Percentiles rank a stretch among this genome's conserved stretches.
These are phyloP conservation scores for Monosporascus sp. DNA, from an alignment of 2,329 filamentous ascomycete genomes.

Conservation along the genomic window DNA sequence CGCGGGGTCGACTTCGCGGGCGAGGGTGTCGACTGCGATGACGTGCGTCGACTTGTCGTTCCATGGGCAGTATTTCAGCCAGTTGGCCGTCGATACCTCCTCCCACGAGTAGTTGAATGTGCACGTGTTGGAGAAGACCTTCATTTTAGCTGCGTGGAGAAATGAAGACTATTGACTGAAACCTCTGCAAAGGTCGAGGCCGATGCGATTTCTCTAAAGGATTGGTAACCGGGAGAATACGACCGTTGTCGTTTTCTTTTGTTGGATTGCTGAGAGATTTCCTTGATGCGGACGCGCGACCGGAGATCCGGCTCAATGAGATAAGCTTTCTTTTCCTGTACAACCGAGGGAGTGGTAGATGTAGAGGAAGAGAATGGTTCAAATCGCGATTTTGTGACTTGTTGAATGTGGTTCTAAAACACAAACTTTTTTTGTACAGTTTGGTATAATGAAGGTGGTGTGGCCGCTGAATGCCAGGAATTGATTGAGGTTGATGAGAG, in stretches of 20 bases:
- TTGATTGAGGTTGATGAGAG: not conserved
- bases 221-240: too few relatives aligned
- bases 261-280: too few relatives aligned
- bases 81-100: slow-evolving; percentile 95
- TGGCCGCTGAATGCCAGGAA: not conserved
- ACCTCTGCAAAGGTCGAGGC: too few relatives aligned
- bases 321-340: too few relatives aligned
- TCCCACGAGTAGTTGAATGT: slow-evolving; percentile 99
- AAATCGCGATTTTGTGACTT: not conserved
- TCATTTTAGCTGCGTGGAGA: slow-evolving; percentile 54
- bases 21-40: slow-evolving; percentile 88
- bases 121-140: slow-evolving; percentile 86
- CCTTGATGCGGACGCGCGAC: too few relatives aligned
- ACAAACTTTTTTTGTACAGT: not conserved
- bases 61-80: slow-evolving; percentile 98
- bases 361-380: too few relatives aligned
- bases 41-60: slow-evolving; percentile 98
- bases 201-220: too few relatives aligned
- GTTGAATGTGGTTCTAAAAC: not conserved
- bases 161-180: too few relatives aligned
- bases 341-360: too few relatives aligned
- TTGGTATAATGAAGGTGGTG: not conserved
- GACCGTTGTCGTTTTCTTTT: too few relatives aligned
- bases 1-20: slow-evolving; percentile 53
- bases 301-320: too few relatives aligned